These are phyloP conservation scores for Mycothermus thermophilus DNA, from an alignment of 495 filamentous ascomycete genomes.

Conservation along the genomic window DNA sequence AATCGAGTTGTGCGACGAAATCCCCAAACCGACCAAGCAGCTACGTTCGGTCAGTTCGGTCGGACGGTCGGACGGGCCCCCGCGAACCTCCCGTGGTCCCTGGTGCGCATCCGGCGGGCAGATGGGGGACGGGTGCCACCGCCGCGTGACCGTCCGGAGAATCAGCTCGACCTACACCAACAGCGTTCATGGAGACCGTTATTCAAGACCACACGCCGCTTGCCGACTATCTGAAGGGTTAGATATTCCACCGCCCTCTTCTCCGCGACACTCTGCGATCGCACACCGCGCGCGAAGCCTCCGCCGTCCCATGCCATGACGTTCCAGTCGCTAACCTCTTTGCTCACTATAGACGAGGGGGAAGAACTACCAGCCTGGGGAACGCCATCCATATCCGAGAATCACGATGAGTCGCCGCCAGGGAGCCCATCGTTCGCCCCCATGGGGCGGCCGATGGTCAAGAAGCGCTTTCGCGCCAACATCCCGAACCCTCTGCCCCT, in stretches of 20 bases:
- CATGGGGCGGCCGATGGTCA: conserved; percentile 52
- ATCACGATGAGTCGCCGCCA: conserved; percentile 34
- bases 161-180: conserved; percentile 9
- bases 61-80: too few relatives aligned
- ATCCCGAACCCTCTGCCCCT: conserved; percentile 49
- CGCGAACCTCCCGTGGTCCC: conserved; percentile 4
- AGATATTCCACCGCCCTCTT: conserved; percentile 12
- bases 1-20: background rate
- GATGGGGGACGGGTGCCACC: conserved; percentile 20
- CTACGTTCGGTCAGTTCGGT: background rate
- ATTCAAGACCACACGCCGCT: conserved; percentile 83
- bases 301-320: background rate
- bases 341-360: conserved; percentile 23
- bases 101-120: conserved; percentile 13
- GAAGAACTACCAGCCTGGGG: conserved; percentile 28
- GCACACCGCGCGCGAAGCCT: background rate
- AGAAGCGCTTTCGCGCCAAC: conserved; percentile 50
- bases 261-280: background rate
- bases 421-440: conserved; percentile 57
- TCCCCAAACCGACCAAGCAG: background rate
- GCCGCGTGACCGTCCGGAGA: conserved; percentile 17
- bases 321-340: conserved; percentile 3
- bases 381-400: conserved; percentile 22
- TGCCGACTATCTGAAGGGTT: conserved; percentile 88
- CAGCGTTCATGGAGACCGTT: conserved; percentile 68